These are phyloP conservation scores for Talaromyces sp. DNA, from an alignment of 2,329 filamentous ascomycete species.

Conservation along the genomic window DNA sequence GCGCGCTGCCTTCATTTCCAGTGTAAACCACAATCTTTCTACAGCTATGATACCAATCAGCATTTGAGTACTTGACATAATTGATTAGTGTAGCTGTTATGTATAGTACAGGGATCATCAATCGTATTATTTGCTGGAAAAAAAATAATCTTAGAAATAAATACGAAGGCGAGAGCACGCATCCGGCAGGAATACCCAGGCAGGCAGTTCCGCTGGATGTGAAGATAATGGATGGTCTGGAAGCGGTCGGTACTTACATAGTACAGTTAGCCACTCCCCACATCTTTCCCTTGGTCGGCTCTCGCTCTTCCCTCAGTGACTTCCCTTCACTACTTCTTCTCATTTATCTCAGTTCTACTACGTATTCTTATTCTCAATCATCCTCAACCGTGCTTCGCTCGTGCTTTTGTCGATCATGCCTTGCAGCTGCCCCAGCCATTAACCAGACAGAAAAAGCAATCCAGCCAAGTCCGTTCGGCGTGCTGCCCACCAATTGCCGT, in stretches of 20 bases:
- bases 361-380: background rate
- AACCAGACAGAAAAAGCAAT: slow-evolving; percentile 4
- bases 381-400: background rate
- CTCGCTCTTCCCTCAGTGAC: background rate
- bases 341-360: background rate
- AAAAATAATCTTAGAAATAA: too few relatives aligned
- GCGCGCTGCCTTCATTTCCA: background rate
- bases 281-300: background rate
- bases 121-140: too few relatives aligned
- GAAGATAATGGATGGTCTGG: background rate
- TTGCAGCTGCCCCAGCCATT: slow-evolving; percentile 3
- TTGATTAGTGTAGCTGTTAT: background rate
- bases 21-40: background rate
- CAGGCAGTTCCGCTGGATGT: background rate
- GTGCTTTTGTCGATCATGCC: slow-evolving; percentile 2
- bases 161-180: background rate
- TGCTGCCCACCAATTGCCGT: slow-evolving; percentile 19
- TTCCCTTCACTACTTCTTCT: background rate
- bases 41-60: slow-evolving; percentile 17
- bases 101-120: background rate
- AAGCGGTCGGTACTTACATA: background rate
- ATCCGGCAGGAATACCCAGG: background rate
- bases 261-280: slow-evolving; percentile 6
- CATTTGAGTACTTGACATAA: slow-evolving; percentile 10
- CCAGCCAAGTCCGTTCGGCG: slow-evolving; percentile 6